These are phyloP conservation scores for Phytophthora citrophthora DNA, from an alignment of 352 stramenopile genomes.

Conservation along the genomic window DNA sequence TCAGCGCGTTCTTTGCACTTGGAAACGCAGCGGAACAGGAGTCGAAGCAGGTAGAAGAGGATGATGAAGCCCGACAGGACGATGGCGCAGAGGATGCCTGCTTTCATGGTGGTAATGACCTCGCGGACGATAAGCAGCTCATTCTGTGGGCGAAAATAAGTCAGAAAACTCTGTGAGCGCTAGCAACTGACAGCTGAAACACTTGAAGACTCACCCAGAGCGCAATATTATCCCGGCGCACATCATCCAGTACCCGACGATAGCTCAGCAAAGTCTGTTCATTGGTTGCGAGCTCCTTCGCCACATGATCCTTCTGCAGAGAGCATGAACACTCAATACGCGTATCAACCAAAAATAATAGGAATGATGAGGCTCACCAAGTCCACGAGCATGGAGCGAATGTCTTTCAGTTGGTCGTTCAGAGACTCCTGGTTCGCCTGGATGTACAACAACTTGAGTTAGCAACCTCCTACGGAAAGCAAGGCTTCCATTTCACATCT, in stretches of 20 bases:
- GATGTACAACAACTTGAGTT: conserved; percentile 7
- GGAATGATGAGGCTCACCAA: conserved; percentile 35
- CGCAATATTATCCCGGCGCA: conserved; percentile 57
- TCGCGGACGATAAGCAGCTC: conserved; percentile 82
- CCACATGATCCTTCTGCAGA: conserved; percentile 47
- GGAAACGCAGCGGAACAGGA: conserved; percentile 73
- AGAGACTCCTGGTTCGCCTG: conserved; percentile 60
- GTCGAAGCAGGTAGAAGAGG: conserved; percentile 69
- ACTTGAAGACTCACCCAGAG: conserved; percentile 42
- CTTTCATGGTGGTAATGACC: conserved; percentile 90
- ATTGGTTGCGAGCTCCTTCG: conserved; percentile 36
- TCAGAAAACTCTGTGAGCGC: not conserved
- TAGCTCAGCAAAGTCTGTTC: conserved; percentile 42
- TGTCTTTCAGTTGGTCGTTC: conserved; percentile 58
- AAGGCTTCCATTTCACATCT: not conserved
- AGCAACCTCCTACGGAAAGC: not conserved
- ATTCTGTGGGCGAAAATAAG: conserved; percentile 43
- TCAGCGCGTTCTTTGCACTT: conserved; percentile 77
- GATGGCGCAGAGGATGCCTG: conserved; percentile 76
- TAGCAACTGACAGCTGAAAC: not conserved
- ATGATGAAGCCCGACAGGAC: conserved; percentile 77
- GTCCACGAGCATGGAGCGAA: conserved; percentile 53
- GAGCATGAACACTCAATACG: not conserved
- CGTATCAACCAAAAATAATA: not conserved
- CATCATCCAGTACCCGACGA: conserved; percentile 43